Percentiles rank a stretch among this genome's conserved stretches.
Conservation (phyloP, 2,329 filamentous ascomycete genomes). For the Fusarium sp. region DNA sequence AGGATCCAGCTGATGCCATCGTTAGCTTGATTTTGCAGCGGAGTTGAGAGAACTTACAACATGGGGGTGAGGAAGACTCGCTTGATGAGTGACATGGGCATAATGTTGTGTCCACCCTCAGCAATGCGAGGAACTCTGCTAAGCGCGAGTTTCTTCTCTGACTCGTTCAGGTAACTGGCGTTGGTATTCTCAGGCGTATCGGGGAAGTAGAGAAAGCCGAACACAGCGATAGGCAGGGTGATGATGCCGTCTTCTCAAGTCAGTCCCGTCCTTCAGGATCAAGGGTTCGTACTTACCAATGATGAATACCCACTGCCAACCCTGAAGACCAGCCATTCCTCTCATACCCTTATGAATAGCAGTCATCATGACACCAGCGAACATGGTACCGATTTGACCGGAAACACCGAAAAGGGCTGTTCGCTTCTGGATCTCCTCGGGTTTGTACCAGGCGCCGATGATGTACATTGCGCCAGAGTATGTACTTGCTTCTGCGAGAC, state of each 20-base stretch:
- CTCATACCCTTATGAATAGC: constrained; percentile 52
- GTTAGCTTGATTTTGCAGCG: too few relatives aligned
- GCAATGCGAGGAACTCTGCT: constrained; percentile 49
- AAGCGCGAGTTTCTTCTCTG: constrained; percentile 49
- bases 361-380: constrained; percentile 68
- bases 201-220: constrained; percentile 42
- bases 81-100: constrained; percentile 45
- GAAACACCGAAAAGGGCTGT: constrained; percentile 69
- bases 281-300: too few relatives aligned
- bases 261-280: too few relatives aligned
- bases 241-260: constrained; percentile 36
- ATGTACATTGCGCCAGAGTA: constrained; percentile 52
- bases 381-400: constrained; percentile 68
- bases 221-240: constrained; percentile 38
- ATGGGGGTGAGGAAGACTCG: constrained; percentile 46
- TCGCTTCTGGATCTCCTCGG: constrained; percentile 68
- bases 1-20: constrained; percentile 51
- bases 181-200: constrained; percentile 50
- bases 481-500: constrained; percentile 46
- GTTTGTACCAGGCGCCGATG: constrained; percentile 65
- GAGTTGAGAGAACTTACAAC: constrained; percentile 35
- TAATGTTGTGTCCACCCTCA: constrained; percentile 51
- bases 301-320: constrained; percentile 62
- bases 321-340: constrained; percentile 54
- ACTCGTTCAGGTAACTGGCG: constrained; percentile 51